phyloP scores from a whole-genome alignment of 2,329 filamentous ascomycete species.

The Gnomoniopsis sp. region DNA sequence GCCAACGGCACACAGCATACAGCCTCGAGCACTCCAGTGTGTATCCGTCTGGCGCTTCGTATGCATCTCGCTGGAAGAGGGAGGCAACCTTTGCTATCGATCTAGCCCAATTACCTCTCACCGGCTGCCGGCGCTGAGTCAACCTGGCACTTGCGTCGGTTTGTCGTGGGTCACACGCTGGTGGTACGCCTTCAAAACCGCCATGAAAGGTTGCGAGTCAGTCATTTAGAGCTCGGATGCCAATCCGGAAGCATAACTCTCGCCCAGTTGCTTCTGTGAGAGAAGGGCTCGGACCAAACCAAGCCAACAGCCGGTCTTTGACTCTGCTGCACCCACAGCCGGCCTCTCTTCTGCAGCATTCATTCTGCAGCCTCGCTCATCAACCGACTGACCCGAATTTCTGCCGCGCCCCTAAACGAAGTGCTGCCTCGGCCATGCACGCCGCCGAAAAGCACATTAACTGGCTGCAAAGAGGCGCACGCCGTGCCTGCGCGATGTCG shows the following conservation, averaged over 20 bases:
- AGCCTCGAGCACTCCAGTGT: background rate
- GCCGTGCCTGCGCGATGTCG: background rate
- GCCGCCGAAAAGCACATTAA: background rate
- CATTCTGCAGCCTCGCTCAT: background rate
- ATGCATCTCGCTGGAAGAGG: constrained; percentile 11
- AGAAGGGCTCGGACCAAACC: background rate
- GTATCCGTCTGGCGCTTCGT: constrained; percentile 5
- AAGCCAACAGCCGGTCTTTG: background rate
- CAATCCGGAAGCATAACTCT: background rate
- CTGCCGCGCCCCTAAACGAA: too few relatives aligned
- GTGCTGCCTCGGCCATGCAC: background rate
- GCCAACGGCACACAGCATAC: background rate
- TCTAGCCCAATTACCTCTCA: background rate
- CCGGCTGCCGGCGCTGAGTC: background rate
- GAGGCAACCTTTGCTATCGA: background rate
- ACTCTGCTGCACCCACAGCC: constrained; percentile 6
- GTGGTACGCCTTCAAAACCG: background rate
- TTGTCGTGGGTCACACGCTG: background rate
- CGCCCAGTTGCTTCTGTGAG: background rate
- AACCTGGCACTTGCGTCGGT: constrained; percentile 10
- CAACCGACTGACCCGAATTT: background rate
- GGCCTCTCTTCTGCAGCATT: background rate
- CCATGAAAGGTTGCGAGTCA: constrained; percentile 1
- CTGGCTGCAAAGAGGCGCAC: background rate
- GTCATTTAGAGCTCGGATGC: background rate